These are phyloP conservation scores for Yarrowia sp. DNA, from an alignment of 805 yeast genomes.

Conservation along the genomic window DNA sequence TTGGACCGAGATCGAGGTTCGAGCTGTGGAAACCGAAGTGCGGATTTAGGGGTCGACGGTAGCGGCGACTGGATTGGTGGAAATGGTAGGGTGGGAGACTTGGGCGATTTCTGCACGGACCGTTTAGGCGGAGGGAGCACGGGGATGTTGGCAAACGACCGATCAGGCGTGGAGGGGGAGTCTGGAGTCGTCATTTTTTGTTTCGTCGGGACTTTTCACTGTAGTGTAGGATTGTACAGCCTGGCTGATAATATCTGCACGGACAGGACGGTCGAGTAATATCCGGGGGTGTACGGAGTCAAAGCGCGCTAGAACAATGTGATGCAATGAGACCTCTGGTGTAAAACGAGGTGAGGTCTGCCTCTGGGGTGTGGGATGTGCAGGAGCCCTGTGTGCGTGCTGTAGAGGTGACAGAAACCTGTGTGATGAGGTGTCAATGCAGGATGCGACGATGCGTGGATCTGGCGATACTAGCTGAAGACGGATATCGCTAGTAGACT, in stretches of 20 bases:
- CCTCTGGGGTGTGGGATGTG: neutral
- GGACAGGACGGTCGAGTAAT: neutral
- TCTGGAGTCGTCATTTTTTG: neutral
- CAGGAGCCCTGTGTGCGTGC: too few species aligned
- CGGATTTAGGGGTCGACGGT: slow-evolving; percentile 6
- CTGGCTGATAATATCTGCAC: neutral
- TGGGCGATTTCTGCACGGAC: neutral
- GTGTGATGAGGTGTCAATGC: neutral
- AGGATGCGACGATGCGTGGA: too few species aligned
- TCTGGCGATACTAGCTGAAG: neutral
- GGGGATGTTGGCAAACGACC: slow-evolving; percentile 16
- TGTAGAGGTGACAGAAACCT: too few species aligned
- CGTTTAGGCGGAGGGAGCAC: neutral
- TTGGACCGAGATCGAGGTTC: slow-evolving; percentile 15
- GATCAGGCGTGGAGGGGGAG: neutral
- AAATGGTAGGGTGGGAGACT: neutral
- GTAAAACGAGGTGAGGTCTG: neutral
- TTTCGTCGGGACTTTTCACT: too few species aligned
- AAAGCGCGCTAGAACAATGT: neutral
- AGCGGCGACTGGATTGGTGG: slow-evolving; percentile 5
- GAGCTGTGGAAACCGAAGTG: slow-evolving; percentile 14
- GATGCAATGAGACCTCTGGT: too few species aligned
- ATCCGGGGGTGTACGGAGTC: slow-evolving; percentile 10
- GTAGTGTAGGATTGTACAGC: neutral
- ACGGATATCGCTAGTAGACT: too few species aligned